Evolutionary conservation across 148 eudicot species (phyloP).

Genomic region (Arctostaphylos glauca): DNA sequence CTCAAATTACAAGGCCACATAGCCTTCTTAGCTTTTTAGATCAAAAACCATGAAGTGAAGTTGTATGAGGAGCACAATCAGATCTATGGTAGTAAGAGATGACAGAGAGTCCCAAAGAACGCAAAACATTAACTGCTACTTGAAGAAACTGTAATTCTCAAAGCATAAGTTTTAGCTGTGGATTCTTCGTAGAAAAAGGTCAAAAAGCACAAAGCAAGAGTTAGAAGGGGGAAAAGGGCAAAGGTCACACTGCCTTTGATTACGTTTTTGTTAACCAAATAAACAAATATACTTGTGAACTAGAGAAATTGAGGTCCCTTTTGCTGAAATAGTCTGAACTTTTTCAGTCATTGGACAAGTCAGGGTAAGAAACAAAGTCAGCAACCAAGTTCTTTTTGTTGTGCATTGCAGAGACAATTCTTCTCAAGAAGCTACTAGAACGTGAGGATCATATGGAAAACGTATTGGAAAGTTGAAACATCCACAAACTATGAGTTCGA

Average conservation of each 20-base stretch:
- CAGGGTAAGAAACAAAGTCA: constrained; percentile 12
- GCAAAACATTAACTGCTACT: not conserved
- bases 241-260: not conserved
- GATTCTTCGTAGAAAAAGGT: constrained; percentile 5
- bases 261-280: not conserved
- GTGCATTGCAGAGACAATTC: not conserved
- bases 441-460: constrained; percentile 17
- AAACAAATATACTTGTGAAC: not conserved
- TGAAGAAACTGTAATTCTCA: not conserved
- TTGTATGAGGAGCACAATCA: not conserved
- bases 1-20: not conserved
- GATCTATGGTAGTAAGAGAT: not conserved
- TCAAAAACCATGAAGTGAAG: not conserved
- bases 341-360: constrained; percentile 1
- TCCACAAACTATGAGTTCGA: constrained; percentile 10
- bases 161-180: not conserved
- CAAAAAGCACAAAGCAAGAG: too few relatives aligned
- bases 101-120: not conserved
- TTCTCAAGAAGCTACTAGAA: not conserved
- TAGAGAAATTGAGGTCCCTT: not conserved
- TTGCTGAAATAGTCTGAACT: not conserved
- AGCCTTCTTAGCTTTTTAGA: not conserved
- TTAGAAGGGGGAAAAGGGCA: not conserved
- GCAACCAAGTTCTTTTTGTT: not conserved
- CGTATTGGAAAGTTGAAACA: constrained; percentile 12